phyloP scores from a whole-genome alignment of 2,329 filamentous ascomycete genomes.

The Verticillium dahliae region DNA sequence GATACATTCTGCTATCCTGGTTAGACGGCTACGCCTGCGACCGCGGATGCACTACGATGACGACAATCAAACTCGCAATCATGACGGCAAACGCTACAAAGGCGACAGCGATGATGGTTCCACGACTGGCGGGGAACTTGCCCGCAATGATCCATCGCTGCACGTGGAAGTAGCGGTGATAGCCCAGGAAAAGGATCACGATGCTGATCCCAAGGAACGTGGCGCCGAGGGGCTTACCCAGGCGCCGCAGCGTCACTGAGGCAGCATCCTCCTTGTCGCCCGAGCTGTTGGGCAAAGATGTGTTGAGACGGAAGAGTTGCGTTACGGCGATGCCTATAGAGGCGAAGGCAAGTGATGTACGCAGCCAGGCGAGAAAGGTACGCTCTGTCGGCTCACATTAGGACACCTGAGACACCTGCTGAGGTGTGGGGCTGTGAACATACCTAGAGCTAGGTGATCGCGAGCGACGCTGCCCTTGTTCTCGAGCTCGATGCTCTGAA shows the following conservation, averaged over 20 bases:
- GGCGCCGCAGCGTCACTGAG: conserved; percentile 44
- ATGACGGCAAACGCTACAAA: conserved; percentile 58
- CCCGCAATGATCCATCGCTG: conserved; percentile 76
- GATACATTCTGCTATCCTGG: not conserved
- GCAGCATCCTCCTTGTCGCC: conserved; percentile 20
- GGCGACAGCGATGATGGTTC: conserved; percentile 65
- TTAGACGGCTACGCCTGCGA: not conserved
- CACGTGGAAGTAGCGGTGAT: conserved; percentile 69
- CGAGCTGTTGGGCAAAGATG: conserved; percentile 40
- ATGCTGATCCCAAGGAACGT: conserved; percentile 74
- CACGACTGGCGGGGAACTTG: conserved; percentile 73
- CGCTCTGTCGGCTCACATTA: conserved; percentile 48
- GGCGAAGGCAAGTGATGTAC: conserved; percentile 75
- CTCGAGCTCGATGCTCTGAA: conserved; percentile 66
- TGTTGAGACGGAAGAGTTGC: conserved; percentile 79
- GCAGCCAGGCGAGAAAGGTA: conserved; percentile 79
- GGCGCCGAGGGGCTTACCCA: conserved; percentile 69
- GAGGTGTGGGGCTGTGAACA: not conserved
- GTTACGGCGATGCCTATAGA: conserved; percentile 79
- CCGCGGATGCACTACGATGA: conserved; percentile 45
- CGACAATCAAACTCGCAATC: conserved; percentile 51
- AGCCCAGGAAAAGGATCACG: conserved; percentile 67
- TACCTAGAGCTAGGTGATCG: conserved; percentile 76
- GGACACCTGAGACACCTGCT: not conserved
- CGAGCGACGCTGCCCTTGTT: conserved; percentile 80